Conservation (phyloP, 2,329 filamentous ascomycete species). For the Colletotrichum orbiculare region DNA sequence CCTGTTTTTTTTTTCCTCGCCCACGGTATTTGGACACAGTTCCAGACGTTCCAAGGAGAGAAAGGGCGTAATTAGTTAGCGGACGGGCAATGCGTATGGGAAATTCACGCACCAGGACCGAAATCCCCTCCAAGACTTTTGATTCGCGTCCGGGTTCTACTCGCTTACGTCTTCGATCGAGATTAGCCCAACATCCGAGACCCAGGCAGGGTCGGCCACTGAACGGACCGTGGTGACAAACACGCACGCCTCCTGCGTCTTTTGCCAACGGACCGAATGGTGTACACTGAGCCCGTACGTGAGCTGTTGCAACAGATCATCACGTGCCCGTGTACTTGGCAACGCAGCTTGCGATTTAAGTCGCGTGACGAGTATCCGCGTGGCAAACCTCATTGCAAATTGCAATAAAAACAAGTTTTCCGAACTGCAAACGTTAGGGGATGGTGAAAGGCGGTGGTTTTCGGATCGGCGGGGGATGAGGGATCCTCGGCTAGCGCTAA, state of each 20-base stretch:
- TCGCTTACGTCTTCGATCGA: constrained; percentile 15
- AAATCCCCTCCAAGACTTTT: no score
- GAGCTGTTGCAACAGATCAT: neutral
- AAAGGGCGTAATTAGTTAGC: no score
- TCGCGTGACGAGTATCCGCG: neutral
- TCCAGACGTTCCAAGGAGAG: no score
- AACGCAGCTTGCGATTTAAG: neutral
- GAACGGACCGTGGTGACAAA: neutral
- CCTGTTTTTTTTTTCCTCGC: no score
- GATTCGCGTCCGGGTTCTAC: neutral
- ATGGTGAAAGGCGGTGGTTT: neutral
- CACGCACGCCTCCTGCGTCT: neutral
- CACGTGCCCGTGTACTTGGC: no score
- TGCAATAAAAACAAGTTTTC: no score
- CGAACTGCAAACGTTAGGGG: no score
- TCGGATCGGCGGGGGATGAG: constrained; percentile 17
- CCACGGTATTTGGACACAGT: no score
- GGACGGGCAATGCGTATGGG: no score
- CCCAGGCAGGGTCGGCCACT: neutral
- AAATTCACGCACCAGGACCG: no score
- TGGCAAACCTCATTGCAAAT: no score
- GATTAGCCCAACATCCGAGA: neutral
- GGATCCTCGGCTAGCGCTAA: constrained; percentile 19
- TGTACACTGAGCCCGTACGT: neutral
- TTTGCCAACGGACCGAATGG: neutral